phyloP scores from a whole-genome alignment of 2,329 filamentous ascomycete species.

The Ascomycota sp. region DNA sequence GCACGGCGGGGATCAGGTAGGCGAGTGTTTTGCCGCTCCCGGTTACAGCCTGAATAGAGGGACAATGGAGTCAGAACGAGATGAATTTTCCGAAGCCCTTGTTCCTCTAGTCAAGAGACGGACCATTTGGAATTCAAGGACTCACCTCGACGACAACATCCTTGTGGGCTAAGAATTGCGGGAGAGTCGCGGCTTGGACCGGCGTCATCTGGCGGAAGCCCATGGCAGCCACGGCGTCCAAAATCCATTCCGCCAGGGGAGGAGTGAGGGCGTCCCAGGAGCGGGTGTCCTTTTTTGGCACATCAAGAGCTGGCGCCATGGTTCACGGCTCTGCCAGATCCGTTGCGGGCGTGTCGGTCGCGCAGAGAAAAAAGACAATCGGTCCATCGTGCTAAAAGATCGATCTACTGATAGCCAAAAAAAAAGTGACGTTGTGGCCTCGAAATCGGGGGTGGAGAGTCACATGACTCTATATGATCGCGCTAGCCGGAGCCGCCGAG shows the following conservation, averaged over 20 bases:
- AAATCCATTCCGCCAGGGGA: conserved; percentile 44
- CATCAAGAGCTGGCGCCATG: background rate
- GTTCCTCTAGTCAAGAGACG: too few relatives aligned
- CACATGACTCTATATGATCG: too few relatives aligned
- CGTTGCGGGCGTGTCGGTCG: background rate
- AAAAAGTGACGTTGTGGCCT: too few relatives aligned
- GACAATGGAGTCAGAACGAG: background rate
- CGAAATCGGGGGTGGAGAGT: too few relatives aligned
- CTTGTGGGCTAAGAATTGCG: conserved; percentile 73
- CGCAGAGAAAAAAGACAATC: conserved; percentile 2
- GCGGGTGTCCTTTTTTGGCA: conserved; percentile 24
- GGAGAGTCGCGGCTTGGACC: conserved; percentile 82
- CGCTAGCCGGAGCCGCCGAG: too few relatives aligned
- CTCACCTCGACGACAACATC: conserved; percentile 72
- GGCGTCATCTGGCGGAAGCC: conserved; percentile 79
- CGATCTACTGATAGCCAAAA: too few relatives aligned
- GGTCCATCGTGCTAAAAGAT: too few relatives aligned
- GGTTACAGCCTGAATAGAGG: conserved; percentile 45
- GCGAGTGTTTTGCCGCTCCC: conserved; percentile 80
- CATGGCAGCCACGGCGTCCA: conserved; percentile 67
- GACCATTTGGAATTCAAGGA: background rate
- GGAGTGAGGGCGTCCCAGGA: conserved; percentile 21
- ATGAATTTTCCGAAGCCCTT: background rate
- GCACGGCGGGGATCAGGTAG: conserved; percentile 66
- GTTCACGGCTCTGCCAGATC: background rate